Percentiles rank a stretch among this genome's conserved stretches.
Evolutionary conservation across 768 basidiomycete species (phyloP).

Genomic region (Holtermannia corniformis): DNA sequence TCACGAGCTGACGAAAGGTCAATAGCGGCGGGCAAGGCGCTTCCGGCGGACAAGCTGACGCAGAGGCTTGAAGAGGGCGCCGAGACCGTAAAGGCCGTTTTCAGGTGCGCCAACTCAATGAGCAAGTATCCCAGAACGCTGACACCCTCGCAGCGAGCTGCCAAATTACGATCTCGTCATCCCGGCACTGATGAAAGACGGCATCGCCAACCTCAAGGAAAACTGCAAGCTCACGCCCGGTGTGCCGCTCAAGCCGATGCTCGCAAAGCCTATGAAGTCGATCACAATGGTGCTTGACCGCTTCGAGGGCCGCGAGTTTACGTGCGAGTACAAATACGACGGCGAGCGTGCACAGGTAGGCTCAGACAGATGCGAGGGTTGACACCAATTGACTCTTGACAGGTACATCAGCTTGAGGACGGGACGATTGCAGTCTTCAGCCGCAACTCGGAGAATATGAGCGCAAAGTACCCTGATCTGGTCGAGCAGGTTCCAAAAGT

Average conservation of each 20-base stretch:
- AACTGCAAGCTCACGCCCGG: conserved; percentile 88
- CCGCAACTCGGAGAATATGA: conserved; percentile 98
- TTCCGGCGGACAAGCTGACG: conserved; percentile 63
- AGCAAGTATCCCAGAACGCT: not conserved
- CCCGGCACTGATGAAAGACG: conserved; percentile 72
- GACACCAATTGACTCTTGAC: not conserved
- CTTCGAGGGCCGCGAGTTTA: conserved; percentile 90
- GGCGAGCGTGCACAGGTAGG: conserved; percentile 87
- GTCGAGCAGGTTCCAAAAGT: conserved; percentile 84
- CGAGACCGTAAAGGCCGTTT: conserved; percentile 74
- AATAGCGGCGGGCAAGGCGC: conserved; percentile 57
- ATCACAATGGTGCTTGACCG: conserved; percentile 94
- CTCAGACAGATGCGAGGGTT: not conserved
- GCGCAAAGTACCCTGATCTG: conserved; percentile 97
- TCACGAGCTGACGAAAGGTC: conserved; percentile 29
- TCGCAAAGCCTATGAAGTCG: conserved; percentile 97
- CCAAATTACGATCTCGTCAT: conserved; percentile 87
- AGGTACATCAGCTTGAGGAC: conserved; percentile 75
- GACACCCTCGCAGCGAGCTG: conserved; percentile 56
- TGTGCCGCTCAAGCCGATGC: conserved; percentile 95
- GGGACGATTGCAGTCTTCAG: conserved; percentile 87
- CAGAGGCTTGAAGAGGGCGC: conserved; percentile 65
- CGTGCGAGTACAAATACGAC: conserved; percentile 99
- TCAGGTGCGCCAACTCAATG: conserved; percentile 56
- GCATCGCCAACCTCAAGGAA: conserved; percentile 59